Base-by-base conservation (phyloP, 495 filamentous ascomycete species). In the Trichocladium uniseriatum region DNA sequence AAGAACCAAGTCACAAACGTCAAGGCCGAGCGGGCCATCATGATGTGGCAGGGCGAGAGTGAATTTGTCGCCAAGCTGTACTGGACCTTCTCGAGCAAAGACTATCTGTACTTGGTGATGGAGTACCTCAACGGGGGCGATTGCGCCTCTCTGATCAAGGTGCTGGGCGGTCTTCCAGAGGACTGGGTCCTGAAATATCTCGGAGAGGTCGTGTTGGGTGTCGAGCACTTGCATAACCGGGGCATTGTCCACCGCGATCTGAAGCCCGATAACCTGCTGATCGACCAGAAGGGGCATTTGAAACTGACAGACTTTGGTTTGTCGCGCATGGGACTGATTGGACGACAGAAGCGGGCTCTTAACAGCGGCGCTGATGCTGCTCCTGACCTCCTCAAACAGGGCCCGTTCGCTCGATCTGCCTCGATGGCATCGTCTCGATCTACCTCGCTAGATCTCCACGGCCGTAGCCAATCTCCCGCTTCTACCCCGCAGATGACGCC, bases 31-130 rank as follows among this genome's bases (percentile, higher is more conserved):
- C 79, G 92, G 54, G 94, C 94, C n/a, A 98, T 98, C 58, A 96
- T 98, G 92, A 98, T 98, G 94, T 95, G 92, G 82, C 94, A 98
- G 70, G 94, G 94, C 21, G 92, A 97, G 61, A 98, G 92, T 66
- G 92, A 98, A 54, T 98, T 97, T 67, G 92, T 98, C 42, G 92
- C 92, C 14, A 98, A 98, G 67, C 74, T 98, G 6, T 97, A 96
- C 69, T 98, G 92, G 92, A 97, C 92, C 1, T 98, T 98, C 60
- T 91, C 92, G 22, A 98, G 94, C 75, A 98, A 98, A 62, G 92
- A 98, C 61, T 98, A 94, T 62, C 82, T 98, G 24, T 98, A 97
- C 63, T 72, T 98, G 55, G 92, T 98, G 14, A 98, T 98, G 92
- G 92, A 98, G 60, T 98, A 98, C 69, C 72, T 98, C 45, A 98